Evolutionary conservation across 2,329 filamentous ascomycete species (phyloP).

Genomic region (Drechslerella dactyloides): DNA sequence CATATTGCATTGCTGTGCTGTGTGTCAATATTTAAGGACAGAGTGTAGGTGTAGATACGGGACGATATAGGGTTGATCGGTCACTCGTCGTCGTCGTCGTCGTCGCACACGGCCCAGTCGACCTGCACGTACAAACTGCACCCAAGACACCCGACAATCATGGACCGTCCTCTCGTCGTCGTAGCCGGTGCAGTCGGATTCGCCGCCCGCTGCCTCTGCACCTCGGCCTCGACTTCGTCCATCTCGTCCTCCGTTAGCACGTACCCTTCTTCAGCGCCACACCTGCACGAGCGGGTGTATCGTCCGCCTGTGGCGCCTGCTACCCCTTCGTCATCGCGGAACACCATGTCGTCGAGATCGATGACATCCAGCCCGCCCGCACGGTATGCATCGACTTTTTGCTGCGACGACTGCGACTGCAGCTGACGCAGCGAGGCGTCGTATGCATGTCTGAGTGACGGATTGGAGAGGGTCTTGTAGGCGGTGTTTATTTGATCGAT

Average conservation of each 20-base stretch:
- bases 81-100: slow-evolving; percentile 20
- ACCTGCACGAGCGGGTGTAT: slow-evolving; percentile 69
- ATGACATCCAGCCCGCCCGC: slow-evolving; percentile 68
- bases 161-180: slow-evolving; percentile 35
- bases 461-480: slow-evolving; percentile 65
- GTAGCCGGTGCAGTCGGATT: not conserved
- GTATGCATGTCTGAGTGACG: slow-evolving; percentile 63
- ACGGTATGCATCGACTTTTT: slow-evolving; percentile 58
- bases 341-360: slow-evolving; percentile 70
- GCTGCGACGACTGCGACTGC: slow-evolving; percentile 22
- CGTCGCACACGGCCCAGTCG: slow-evolving; percentile 66
- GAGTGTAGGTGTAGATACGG: too few species aligned
- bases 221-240: slow-evolving; percentile 65
- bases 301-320: slow-evolving; percentile 50
- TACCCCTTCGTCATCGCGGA: slow-evolving; percentile 59
- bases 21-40: too few species aligned
- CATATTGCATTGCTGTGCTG: too few species aligned
- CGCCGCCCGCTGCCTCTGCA: slow-evolving; percentile 6
- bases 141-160: slow-evolving; percentile 70
- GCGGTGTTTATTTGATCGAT: slow-evolving; percentile 71
- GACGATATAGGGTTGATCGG: slow-evolving; percentile 17
- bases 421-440: slow-evolving; percentile 60
- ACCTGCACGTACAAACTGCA: slow-evolving; percentile 72
- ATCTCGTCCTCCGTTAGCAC: slow-evolving; percentile 67
- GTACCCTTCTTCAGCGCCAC: slow-evolving; percentile 69